Evolutionary conservation across 768 basidiomycete genomes (phyloP), one percentile per base, ranked within the genome.

Genomic region (Leccinum broughii): DNA sequence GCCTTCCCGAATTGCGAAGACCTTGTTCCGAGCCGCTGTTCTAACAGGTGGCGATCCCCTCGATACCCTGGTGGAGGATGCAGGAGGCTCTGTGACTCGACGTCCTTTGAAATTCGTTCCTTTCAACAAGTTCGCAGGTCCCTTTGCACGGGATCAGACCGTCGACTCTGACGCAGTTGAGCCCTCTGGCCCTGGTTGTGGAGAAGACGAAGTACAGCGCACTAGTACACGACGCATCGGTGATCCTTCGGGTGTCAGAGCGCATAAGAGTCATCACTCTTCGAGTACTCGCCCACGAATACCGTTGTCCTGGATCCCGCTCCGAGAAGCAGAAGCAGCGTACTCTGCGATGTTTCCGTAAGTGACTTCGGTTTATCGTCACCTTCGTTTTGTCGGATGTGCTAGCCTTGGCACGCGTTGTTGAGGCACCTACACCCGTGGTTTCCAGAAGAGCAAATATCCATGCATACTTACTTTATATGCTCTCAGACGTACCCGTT

Each of bases 61-160:
- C 26, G 59, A 68, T 32, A 59, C 54, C 15, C 51, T 70, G 58
- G 30, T 51, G 39, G 61, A 64, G 22, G 50, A 32, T 22, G 56
- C 58, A 3, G 56, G 63, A n/a, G 10, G 62, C 57, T 59, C 62
- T 17, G 54, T 2, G 56, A 39, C 64, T 7, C 68, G 68, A 0
- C 70, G 65, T 13, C 72, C 72, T 26, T 60, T 73, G 55, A 60
- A 64, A 22, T 73, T 73, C 28, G 73, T 73, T 7, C 59, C 70
- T 51, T 58, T 68, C 53, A 56, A 67, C 51, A 72, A 72, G 53
- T 68, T 68, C 26, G 7, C 61, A 7, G 20, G 41, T 30, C 53
- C 54, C 32, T 26, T 22, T 32, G 8, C 37, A 53, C 11, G 4
- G 24, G 26, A 50, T 51, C 28, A 22, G 50, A n/a, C 32, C 17